A percentile compares a stretch with the other conserved stretches of the same genome.
Conservation (phyloP, 2,329 filamentous ascomycete genomes). For the Aspergillus intermedius region DNA sequence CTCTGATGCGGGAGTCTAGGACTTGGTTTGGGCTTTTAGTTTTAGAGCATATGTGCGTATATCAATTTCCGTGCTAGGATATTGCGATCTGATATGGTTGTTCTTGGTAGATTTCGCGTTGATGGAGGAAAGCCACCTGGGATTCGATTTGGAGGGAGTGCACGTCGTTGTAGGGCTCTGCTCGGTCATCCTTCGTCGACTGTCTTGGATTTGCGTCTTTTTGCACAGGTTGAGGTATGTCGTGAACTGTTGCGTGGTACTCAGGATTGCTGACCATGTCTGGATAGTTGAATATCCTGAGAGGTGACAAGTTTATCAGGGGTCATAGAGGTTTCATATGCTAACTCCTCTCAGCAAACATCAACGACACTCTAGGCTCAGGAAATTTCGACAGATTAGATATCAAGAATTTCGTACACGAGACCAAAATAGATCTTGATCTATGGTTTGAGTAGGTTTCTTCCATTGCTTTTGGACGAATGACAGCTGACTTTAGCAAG, state of each 20-base stretch:
- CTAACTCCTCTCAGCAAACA: constrained; percentile 21
- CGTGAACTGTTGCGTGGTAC: background rate
- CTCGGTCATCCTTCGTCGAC: constrained; percentile 40
- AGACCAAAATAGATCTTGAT: constrained; percentile 44
- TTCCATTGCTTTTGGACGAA: background rate
- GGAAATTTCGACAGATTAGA: constrained; percentile 25
- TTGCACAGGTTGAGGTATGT: constrained; percentile 46
- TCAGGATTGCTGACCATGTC: constrained; percentile 3
- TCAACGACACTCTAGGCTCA: constrained; percentile 30
- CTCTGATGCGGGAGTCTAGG: constrained; percentile 39
- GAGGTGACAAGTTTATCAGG: constrained; percentile 16
- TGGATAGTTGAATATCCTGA: constrained; percentile 36
- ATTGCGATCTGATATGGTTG: constrained; percentile 1
- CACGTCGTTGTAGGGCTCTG: constrained; percentile 42
- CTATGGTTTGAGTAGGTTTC: constrained; percentile 42
- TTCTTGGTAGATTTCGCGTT: constrained; percentile 29
- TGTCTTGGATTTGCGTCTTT: constrained; percentile 45
- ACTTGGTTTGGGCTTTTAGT: constrained; percentile 51
- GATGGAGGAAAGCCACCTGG: constrained; percentile 42
- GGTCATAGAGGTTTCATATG: background rate
- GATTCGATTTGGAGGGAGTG: constrained; percentile 30
- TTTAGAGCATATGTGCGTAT: constrained; percentile 42
- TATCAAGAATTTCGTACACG: constrained; percentile 37
- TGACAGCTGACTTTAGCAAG: constrained; percentile 11
- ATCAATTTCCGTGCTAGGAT: background rate